A percentile compares a stretch with the other conserved stretches of the same genome.
Evolutionary conservation across 768 basidiomycete genomes (phyloP).

Genomic region (Paxillus ammoniavirescens): DNA sequence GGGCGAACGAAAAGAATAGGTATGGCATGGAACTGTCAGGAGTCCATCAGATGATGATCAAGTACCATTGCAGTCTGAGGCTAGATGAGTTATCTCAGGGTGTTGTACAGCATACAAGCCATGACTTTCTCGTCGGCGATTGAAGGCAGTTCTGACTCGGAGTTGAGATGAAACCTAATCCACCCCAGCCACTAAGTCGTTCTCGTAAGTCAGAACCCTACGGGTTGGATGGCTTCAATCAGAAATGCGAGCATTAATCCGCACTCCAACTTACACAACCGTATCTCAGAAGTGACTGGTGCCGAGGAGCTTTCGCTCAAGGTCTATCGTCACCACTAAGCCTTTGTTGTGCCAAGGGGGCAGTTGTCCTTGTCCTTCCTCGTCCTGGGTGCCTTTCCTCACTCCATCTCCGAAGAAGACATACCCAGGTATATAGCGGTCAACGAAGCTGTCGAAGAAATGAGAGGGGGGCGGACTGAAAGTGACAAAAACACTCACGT

Average conservation of each 20-base stretch:
- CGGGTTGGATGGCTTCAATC: not conserved
- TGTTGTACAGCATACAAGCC: not conserved
- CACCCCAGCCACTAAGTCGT: not conserved
- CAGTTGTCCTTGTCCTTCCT: conserved; percentile 15
- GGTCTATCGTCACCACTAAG: conserved; percentile 54
- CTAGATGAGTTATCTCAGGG: not conserved
- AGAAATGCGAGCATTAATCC: not conserved
- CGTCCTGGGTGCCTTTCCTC: conserved; percentile 26
- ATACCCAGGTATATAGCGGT: conserved; percentile 93
- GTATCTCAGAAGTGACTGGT: conserved; percentile 40
- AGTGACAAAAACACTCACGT: conserved; percentile 31
- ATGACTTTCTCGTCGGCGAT: no score
- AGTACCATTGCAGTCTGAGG: not conserved
- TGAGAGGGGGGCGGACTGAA: not conserved
- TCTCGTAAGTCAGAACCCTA: not conserved
- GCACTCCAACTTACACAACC: not conserved
- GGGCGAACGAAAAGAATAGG: not conserved
- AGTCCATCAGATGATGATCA: not conserved
- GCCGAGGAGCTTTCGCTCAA: conserved; percentile 46
- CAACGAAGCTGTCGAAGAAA: conserved; percentile 62
- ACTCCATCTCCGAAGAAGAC: conserved; percentile 78
- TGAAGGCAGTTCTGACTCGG: not conserved
- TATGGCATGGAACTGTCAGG: not conserved
- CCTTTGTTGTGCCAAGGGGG: conserved; percentile 48
- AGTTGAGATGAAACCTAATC: not conserved